Base-by-base conservation (phyloP, 2,329 filamentous ascomycete species). In the Xylariaceae sp. region DNA sequence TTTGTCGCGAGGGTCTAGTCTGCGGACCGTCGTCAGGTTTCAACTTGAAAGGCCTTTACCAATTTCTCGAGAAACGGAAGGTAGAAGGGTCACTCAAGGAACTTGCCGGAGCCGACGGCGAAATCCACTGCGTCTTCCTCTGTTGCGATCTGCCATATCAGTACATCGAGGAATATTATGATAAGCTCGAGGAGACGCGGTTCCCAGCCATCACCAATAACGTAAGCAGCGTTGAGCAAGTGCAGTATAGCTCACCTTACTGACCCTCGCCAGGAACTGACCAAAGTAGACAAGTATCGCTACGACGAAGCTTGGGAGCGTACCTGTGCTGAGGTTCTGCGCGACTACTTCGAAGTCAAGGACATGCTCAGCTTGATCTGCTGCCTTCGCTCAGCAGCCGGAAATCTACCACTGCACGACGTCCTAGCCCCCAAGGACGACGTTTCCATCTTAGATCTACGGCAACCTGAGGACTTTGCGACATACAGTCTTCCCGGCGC, bases 61-160 rank as follows among this genome's bases (percentile, higher is more conserved):
- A 79, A 39, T 74, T 75, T 54, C 59, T 83, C 1, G 68, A 74
- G 45, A 76, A 73, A 51, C 68, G 68, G 14, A 81, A 80, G 56
- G 57, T 61, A 0, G 68, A 68, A 0, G 74, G 72, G 0, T 73
- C 66, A 0, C 62, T 82, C 11, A 33, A 61, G 1, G 66, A 74
- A 10, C 62, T 82, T 1, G 68, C 71, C 1, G 73, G 71, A 0
- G 60, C 66, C 0, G 69, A 74, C 31, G 75, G 76, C 1, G 65
- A 71, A 44, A 68, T 77, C 2, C 70, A 76, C 52, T 80, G 76
- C 41, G 79, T 81, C 0, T 85, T 85, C 61, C 62, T 83, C 3
- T 85, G 81, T 64, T 83, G 81, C 49, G 82, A 85, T 49, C 55
- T 85, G 22, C 82, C 82, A 0, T 84, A 85, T 54, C 81, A 84